Evolutionary conservation across 2,329 filamentous ascomycete species (phyloP), one percentile per base, ranked within the genome.

Genomic region (Sporothrix dimorphospora): DNA sequence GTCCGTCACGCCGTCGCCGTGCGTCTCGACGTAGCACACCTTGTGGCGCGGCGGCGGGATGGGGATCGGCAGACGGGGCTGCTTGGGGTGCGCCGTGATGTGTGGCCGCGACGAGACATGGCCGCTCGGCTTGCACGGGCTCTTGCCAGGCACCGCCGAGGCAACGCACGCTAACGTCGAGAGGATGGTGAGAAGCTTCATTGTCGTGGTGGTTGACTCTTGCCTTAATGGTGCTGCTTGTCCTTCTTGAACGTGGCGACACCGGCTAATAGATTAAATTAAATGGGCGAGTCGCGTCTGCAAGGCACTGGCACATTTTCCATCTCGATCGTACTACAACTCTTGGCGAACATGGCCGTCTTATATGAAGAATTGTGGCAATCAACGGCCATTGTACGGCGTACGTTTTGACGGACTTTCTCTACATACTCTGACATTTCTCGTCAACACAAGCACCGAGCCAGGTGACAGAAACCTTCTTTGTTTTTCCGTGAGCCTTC

Each of bases 11-110:
- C 78, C 78, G 47, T 79, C 76, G 55, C 78, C 87, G 76, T 90
- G 87, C 38, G 87, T 86, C 75, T 88, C 87, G 76, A 88, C 83
- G 73, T 89, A 85, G 45, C 86, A 81, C 3, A 84, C 86, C 77
- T 89, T 86, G 76, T 74, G 72, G 47, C 78, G 76, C 38, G 70
- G 72, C 59, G 77, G 74, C 21, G 78, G 76, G 42, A 70, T 74
- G 27, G 76, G 79, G 21, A 79, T 75, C 8, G 78, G 76, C 49
- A 79, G 71, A n/a, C 76, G 72, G 11, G 77, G 77, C 24, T 74
- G 71, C 51, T 73, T 73, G 16, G 77, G 77, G 19, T 65, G 71
- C 1, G 76, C 71, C n/a, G 51, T 49, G 45, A 78, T 72, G 1
- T 47, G 27, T 4, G 77, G 77, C 19, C 77, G 74, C 14, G 53